Base-by-base conservation (phyloP, 805 yeast genomes). In the Yarrowia keelungensis region DNA sequence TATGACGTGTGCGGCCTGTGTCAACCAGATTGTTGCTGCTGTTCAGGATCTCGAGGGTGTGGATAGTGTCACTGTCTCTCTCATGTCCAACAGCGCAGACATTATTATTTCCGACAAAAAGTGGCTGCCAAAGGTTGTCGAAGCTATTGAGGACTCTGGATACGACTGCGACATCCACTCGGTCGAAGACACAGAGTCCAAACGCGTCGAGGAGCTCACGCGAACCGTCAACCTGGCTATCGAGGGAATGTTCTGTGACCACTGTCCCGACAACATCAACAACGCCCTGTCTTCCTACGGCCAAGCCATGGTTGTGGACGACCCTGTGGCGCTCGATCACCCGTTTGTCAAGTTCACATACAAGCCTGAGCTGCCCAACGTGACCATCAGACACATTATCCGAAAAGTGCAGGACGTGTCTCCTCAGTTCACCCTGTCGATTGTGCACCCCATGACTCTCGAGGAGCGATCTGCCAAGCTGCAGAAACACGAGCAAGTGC, bases 1-100 rank as follows among this genome's bases (percentile, higher is more conserved):
- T 3, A 89, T 89, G 76, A 86, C 92, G 0, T 90, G 94, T 77
- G 87, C 90, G 8, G 86, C 91, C 0, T 88, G 95, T 76, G 86
- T 86, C 1, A 81, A 81, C 49, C 80, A 93, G 0, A 84, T 90
- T 11, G 77, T 80, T 10, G 77, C 81, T 9, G 41, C 85, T 80
- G 35, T 75, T 75, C 42, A 82, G 22, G 68, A 80, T 5, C 73
- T 88, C 47, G 83, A 85, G 1, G 87, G 84, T 75, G 84, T 89
- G 2, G 76, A 82, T 19, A 86, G 84, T 16, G 81, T 82, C 42
- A 84, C 85, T 9, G 81, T 89, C 50, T 86, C 86, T 70, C 81
- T 84, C 1, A 84, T 90, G 15, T 83, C 87, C 16, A 89, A 89
- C 73, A 79, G 86, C 1, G 93, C 89, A 5, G 78, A 82, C n/a